phyloP scores from a whole-genome alignment of 139 green algal genomes.

The Haematococcus lacustris region DNA sequence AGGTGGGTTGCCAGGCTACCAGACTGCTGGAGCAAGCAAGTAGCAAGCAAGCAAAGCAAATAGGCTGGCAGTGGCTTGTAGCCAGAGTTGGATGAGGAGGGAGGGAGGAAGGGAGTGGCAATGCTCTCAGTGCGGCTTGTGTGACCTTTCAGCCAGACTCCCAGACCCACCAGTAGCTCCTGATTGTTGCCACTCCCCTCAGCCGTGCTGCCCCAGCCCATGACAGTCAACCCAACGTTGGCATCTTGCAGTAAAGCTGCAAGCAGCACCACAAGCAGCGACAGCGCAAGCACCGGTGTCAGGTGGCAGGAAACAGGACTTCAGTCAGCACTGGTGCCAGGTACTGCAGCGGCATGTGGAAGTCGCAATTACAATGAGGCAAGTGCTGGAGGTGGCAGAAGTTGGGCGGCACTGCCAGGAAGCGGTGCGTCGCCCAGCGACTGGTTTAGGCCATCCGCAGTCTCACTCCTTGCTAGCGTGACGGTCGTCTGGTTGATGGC shows the following conservation, averaged over 20 bases:
- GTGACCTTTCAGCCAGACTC: background rate
- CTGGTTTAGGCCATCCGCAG: too few species aligned
- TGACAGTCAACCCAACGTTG: conserved; percentile 2
- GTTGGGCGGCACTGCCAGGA: too few species aligned
- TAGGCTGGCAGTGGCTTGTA: background rate
- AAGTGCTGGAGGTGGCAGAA: too few species aligned
- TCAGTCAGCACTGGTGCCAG: too few species aligned
- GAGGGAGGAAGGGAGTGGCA: background rate
- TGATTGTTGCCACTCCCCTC: conserved; percentile 12
- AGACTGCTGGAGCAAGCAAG: background rate
- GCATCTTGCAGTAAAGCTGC: background rate
- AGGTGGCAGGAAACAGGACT: too few species aligned
- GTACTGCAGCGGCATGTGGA: too few species aligned
- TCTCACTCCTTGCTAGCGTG: too few species aligned
- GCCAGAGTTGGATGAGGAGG: background rate
- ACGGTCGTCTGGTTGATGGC: too few species aligned
- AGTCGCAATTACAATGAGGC: too few species aligned
- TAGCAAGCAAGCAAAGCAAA: background rate
- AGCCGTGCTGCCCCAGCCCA: conserved; percentile 5
- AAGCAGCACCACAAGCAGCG: background rate
- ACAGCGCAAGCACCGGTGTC: too few species aligned
- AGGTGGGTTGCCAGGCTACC: background rate
- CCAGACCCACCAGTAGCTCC: conserved; percentile 2
- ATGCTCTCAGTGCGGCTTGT: background rate
- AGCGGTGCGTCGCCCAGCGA: too few species aligned